phyloP scores from a whole-genome alignment of 2,329 filamentous ascomycete genomes.

The Elsinoe perseae region DNA sequence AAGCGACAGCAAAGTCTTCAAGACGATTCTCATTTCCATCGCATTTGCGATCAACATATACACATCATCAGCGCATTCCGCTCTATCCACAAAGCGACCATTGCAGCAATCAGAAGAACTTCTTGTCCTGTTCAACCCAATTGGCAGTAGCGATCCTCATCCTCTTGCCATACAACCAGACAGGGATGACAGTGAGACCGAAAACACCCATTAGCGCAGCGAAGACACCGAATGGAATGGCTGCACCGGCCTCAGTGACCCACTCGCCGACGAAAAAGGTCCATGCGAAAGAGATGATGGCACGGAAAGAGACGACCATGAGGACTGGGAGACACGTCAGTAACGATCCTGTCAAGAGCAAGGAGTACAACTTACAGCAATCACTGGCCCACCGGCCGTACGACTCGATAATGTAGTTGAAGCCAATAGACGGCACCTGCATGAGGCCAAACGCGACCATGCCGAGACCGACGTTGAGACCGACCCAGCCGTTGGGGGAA shows the following conservation, averaged over 20 bases:
- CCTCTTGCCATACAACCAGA: constrained; percentile 36
- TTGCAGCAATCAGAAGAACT: not conserved
- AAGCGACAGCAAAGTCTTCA: not conserved
- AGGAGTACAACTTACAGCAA: constrained; percentile 32
- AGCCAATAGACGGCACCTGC: constrained; percentile 37
- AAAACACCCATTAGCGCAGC: constrained; percentile 47
- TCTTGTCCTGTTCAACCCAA: constrained; percentile 5
- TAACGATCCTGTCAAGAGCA: not conserved
- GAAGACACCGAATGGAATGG: constrained; percentile 48
- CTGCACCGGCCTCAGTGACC: constrained; percentile 37
- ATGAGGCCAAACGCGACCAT: constrained; percentile 38
- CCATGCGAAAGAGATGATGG: constrained; percentile 48
- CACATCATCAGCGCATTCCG: not conserved
- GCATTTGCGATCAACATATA: not conserved
- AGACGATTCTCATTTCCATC: not conserved
- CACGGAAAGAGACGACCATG: constrained; percentile 43
- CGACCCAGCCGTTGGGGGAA: constrained; percentile 32
- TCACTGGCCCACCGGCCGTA: constrained; percentile 34
- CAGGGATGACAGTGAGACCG: constrained; percentile 31
- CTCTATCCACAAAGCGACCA: not conserved
- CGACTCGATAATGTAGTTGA: constrained; percentile 36
- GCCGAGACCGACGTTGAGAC: constrained; percentile 33
- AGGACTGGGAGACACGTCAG: constrained; percentile 30
- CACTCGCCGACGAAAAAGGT: constrained; percentile 47
- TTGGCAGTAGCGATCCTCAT: constrained; percentile 35